A percentile compares a stretch with the other conserved stretches of the same genome.
phyloP scores from a whole-genome alignment of 768 basidiomycete species.

The Suillus cothurnatus region DNA sequence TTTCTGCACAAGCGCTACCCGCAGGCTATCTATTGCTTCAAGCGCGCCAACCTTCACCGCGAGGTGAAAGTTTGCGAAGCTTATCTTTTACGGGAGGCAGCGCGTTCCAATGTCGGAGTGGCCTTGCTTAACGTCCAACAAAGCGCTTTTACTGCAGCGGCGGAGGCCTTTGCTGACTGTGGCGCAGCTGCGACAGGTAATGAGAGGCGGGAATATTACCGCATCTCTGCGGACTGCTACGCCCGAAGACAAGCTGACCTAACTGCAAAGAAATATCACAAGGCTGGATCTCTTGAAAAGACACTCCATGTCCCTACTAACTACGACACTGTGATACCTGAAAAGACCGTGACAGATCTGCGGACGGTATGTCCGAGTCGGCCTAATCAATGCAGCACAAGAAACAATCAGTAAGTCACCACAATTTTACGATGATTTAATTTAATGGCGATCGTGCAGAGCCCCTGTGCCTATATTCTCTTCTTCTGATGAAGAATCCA shows the following conservation, averaged over 20 bases:
- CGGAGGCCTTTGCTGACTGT: conserved; percentile 49
- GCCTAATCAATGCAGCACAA: too few relatives aligned
- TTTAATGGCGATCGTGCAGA: too few relatives aligned
- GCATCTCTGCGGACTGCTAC: conserved; percentile 49
- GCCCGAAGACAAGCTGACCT: conserved; percentile 40
- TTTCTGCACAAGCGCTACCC: conserved; percentile 40
- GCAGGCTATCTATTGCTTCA: conserved; percentile 57
- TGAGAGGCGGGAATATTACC: conserved; percentile 39
- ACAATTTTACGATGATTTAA: too few relatives aligned
- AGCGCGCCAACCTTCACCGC: conserved; percentile 44
- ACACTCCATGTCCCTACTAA: conserved; percentile 47
- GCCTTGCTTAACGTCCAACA: conserved; percentile 25
- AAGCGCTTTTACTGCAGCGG: conserved; percentile 47
- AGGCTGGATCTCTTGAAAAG: conserved; percentile 51
- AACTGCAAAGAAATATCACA: conserved; percentile 48
- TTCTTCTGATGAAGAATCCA: too few relatives aligned
- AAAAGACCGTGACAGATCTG: conserved; percentile 37
- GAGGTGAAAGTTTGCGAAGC: conserved; percentile 53
- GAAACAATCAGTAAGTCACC: too few relatives aligned
- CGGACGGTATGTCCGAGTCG: conserved; percentile 19
- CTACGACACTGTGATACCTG: conserved; percentile 34
- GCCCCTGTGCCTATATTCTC: too few relatives aligned
- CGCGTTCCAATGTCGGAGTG: conserved; percentile 36
- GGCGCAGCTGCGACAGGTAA: conserved; percentile 34
- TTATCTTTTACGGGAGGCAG: conserved; percentile 55